Base-by-base conservation (phyloP, 495 filamentous ascomycete species). In the Cladorrhinum samala region DNA sequence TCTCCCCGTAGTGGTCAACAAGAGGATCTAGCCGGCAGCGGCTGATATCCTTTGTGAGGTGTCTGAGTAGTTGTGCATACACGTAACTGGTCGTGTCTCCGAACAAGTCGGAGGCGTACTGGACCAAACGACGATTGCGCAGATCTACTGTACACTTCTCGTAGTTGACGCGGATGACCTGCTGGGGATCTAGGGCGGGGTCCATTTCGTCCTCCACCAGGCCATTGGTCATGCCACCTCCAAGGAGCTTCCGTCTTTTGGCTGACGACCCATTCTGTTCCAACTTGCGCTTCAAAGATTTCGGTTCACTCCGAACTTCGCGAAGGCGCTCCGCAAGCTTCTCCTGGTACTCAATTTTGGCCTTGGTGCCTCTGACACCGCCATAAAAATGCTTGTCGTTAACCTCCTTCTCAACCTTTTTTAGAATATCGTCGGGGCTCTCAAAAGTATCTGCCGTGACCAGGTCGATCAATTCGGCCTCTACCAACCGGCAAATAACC, bases 111-210 rank as follows among this genome's bases (percentile, higher is more conserved):
- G 73, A 72, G 2, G 77, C 84, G 19, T 83, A 70, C 2, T 76
- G 71, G 37, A 86, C 80, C 25, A 98, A 84, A 19, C 83, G 83
- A 46, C 80, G 76, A 56, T 86, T 96, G 49, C 93, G 88, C 50
- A 94, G 77, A 16, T 86, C 77, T 13, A 97, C 87, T 3, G 82
- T 76, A 41, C 89, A 84, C 62, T 91, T 96, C 33, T 88, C 86
- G 63, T 89, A 85, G 66, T 96, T 95, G 20, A 96, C 75, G 24
- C 87, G 83, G 42, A 97, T 72, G 18, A 88, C 79, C 47, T 89
- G 68, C 48, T 84, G 62, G 3, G 65, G 66, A 43, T 66, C 64
- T 0, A 77, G 51, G 7, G 57, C 60, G 5, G 65, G 71, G 51
- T 69, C 74, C 42, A 64, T 52, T 5, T 69, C 70, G n/a, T 70